Evolutionary conservation across 202 grass and related monocot species (phyloP).

Genomic region (Eragrostis tef): DNA sequence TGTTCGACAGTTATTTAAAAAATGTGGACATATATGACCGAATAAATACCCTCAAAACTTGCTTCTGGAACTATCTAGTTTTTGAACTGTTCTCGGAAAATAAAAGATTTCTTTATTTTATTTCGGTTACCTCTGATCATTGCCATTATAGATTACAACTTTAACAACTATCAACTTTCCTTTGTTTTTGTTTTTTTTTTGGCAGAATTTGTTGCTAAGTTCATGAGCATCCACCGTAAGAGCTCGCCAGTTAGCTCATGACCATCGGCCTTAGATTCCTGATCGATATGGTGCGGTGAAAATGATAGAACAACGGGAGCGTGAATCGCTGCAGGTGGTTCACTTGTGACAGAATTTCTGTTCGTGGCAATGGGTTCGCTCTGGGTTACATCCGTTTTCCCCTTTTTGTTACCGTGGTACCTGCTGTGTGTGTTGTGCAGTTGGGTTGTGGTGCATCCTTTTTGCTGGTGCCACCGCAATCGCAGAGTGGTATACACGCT

Average conservation of each 20-base stretch:
- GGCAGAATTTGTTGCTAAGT: constrained; percentile 77
- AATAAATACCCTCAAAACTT: neutral
- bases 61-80: neutral
- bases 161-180: neutral
- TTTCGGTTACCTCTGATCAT: neutral
- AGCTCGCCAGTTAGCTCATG: constrained; percentile 42
- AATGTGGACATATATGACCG: neutral
- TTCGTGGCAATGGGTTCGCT: neutral
- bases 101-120: too few species aligned
- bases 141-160: neutral
- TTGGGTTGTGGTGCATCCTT: neutral
- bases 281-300: neutral
- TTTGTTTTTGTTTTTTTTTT: neutral
- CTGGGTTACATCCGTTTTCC: neutral
- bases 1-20: neutral
- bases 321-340: neutral
- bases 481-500: neutral
- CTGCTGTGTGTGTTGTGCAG: neutral
- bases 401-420: neutral
- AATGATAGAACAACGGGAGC: neutral
- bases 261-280: constrained; percentile 15
- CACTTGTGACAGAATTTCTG: neutral
- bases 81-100: neutral
- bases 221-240: constrained; percentile 77
- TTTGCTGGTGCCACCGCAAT: neutral